Evolutionary conservation across 768 basidiomycete species (phyloP), one percentile per base, ranked within the genome.

Genomic region (Lanmaoa pseudosensibilis): DNA sequence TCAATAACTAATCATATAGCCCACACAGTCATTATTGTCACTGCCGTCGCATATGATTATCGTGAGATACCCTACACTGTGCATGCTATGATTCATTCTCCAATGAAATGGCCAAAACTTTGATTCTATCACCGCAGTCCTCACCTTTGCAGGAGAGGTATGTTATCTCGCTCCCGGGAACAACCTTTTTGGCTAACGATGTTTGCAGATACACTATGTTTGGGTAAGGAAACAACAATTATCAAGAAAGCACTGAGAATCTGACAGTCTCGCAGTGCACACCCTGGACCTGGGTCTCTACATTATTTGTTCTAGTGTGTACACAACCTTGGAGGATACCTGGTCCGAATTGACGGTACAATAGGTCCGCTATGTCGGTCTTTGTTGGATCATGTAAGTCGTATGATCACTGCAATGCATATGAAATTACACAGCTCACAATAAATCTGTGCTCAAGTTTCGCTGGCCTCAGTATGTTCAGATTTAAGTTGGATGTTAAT

Each of bases 241-340:
- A 18, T 19, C 12, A 11, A 13, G 13, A 27, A 7, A 4, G 27
- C 2, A 19, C 11, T 0, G 9, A 32, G 13, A 21, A 4, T 27
- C 5, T 1, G n/a, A 55, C 5, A 10, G 10, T 19, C 7, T 27
- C 3, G 7, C n/a, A 62, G 60, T 2, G 23, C 11, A 50, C 25
- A 27, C n/a, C 15, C 1, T 62, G 60, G 61, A 61, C 59, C 30
- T 54, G 27, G 39, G 52, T 57, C 16, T 62, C 61, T 3, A 38
- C 52, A 15, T 8, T 61, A 0, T 62, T 62, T 30, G 2, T 61
- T 11, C 13, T 62, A 3, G 61, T 62, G 2, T 1, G 54, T 32
- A 27, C 38, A 10, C 11, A 16, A 2, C 2, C 9, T 30, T 5
- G 5, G 25, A 2, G 8, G 0, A 18, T 8, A 7, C 8, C 2